Base-by-base conservation (phyloP, 495 filamentous ascomycete genomes). In the Trypethelium eluteriae region DNA sequence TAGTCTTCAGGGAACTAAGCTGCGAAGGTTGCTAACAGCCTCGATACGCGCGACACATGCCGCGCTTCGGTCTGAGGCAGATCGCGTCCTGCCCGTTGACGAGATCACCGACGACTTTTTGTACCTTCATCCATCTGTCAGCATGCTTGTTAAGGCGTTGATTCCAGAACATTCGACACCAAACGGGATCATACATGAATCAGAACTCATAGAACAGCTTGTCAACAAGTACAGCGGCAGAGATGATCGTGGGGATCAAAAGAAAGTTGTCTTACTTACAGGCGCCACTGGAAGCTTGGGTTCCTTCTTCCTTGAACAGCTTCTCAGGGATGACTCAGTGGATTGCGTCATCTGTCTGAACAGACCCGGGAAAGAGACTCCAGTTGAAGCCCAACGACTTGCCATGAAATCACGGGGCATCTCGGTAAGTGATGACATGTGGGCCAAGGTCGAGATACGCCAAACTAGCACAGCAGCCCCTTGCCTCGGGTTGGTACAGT, bases 121-220 rank as follows among this genome's bases (percentile, higher is more conserved):
- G 6, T 82, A 9, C 72, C 77, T 0, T 50, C 68, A 16, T 71
- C 77, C 66, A 64, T 83, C 9, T 66, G 70, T 49, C 65, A 67
- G 10, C 49, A 76, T 12, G 69, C 74, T 46, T 32, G 25, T 25
- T 69, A 66, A 53, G 75, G 76, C 12, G 62, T 69, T n/a, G 65
- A 41, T 11, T 64, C 64, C 3, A 16, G 69, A 16, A 64, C 63
- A 39, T 66, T 71, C 25, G n/a, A 14, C 39, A 71, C 74, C 38
- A 72, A 75, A 59, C 69, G 70, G 0, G 16, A 70, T 18, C 41
- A 44, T 44, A 44, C 41, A 7, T 44, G 41, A 44, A 44, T 7
- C 41, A 14, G 41, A 44, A 44, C 41, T 44, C 41, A 81, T 80
- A 74, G 59, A 62, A 12, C 62, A 69, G 25, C 67, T 80, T 2